phyloP scores from a whole-genome alignment of 1,139 yeast species.

The Chernovozyma aurita region DNA sequence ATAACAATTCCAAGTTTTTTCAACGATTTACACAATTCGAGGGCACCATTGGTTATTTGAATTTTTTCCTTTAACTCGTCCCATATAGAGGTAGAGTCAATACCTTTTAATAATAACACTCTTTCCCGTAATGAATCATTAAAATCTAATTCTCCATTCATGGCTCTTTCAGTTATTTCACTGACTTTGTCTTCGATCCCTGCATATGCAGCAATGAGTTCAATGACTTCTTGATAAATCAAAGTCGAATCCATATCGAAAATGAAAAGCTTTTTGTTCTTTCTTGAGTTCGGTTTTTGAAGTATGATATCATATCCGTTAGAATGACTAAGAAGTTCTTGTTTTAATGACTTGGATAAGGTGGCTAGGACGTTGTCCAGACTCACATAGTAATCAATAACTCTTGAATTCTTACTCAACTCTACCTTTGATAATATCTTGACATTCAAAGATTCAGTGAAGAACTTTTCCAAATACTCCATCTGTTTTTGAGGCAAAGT shows the following conservation, averaged over 20 bases:
- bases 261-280: conserved; percentile 63
- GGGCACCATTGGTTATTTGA: conserved; percentile 77
- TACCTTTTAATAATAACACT: conserved; percentile 75
- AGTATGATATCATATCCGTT: conserved; percentile 29
- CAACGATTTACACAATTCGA: conserved; percentile 60
- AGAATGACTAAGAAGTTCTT: conserved; percentile 3
- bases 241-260: conserved; percentile 98
- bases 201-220: conserved; percentile 70
- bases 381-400: conserved; percentile 11
- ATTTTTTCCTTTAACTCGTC: conserved; percentile 70
- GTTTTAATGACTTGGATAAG: conserved; percentile 7
- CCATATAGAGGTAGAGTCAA: conserved; percentile 70
- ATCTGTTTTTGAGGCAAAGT: conserved; percentile 1
- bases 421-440: conserved; percentile 4
- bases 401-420: conserved; percentile 11
- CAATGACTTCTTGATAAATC: conserved; percentile 95
- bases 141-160: conserved; percentile 96
- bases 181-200: conserved; percentile 30
- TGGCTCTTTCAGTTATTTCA: conserved; percentile 84
- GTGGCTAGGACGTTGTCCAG: conserved; percentile 9
- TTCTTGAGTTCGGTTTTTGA: conserved; percentile 30
- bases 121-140: conserved; percentile 73
- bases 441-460: conserved; percentile 9
- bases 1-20: conserved; percentile 58
- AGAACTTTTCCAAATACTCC: conserved; percentile 5